phyloP scores from a whole-genome alignment of 2,329 filamentous ascomycete species.

The Colletotrichum liaoningense region DNA sequence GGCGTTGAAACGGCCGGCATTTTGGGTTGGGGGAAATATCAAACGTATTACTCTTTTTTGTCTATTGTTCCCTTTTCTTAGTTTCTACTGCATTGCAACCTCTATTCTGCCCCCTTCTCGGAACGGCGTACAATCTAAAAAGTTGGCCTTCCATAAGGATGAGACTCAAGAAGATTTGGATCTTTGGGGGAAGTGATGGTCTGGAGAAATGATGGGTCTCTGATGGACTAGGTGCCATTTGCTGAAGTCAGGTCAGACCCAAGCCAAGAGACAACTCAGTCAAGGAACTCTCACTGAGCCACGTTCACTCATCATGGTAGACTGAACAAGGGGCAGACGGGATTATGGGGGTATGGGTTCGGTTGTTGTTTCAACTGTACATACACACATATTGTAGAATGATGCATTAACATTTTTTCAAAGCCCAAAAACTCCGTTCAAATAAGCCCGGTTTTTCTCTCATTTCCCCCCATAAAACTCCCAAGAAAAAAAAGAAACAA shows the following conservation, averaged over 20 bases:
- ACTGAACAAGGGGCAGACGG: not conserved
- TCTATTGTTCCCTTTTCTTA: not conserved
- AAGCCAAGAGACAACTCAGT: too few species aligned
- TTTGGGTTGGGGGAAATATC: slow-evolving; percentile 26
- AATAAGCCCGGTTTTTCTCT: slow-evolving; percentile 19
- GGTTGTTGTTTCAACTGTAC: slow-evolving; percentile 8
- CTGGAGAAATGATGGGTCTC: too few species aligned
- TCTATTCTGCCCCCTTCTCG: not conserved
- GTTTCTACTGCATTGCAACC: slow-evolving; percentile 21
- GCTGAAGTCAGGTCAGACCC: too few species aligned
- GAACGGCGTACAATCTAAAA: slow-evolving; percentile 22
- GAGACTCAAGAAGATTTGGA: too few species aligned
- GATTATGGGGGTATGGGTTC: not conserved
- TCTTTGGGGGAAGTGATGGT: too few species aligned
- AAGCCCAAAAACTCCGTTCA: slow-evolving; percentile 17
- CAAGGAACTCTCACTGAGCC: too few species aligned
- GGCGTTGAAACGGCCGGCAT: slow-evolving; percentile 32
- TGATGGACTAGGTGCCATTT: too few species aligned
- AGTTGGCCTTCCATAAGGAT: not conserved
- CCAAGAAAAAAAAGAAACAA: slow-evolving; percentile 7
- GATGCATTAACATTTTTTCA: slow-evolving; percentile 18
- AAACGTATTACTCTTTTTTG: not conserved
- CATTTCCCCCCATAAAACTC: slow-evolving; percentile 22
- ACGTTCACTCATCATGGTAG: too few species aligned
- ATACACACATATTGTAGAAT: slow-evolving; percentile 9